Evolutionary conservation across 2,329 filamentous ascomycete species (phyloP), one percentile per base, ranked within the genome.

Genomic region (Xylaria sp.): DNA sequence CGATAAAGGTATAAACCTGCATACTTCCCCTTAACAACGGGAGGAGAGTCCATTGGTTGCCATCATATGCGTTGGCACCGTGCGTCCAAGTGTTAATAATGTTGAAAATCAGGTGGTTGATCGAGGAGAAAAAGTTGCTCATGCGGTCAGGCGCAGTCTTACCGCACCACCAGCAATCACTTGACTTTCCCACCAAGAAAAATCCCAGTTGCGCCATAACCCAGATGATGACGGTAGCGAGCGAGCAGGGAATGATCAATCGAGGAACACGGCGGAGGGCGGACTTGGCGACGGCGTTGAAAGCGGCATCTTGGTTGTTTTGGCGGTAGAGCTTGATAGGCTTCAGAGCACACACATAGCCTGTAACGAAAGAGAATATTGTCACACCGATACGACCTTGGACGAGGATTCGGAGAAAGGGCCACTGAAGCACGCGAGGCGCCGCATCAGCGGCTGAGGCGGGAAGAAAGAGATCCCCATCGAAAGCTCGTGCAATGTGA

Each of bases 361-460:
- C 88, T 25, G 88, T 88, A 45, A 90, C 87, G 55, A 91, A 82
- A 73, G 89, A 85, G 78, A 91, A 91, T 70, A 91, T 87, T 15
- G 88, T 85, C 2, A 91, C 89, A 77, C 89, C 90, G 53, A 88
- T 86, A 18, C 90, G 84, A 25, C 89, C 88, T 73, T 89, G 87
- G 58, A 85, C 81, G 45, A 86, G 80, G 56, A 90, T 83, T 64
- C 88, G 86, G 66, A 90, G 79, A 72, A 87, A 86, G 15, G 88
- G 88, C 46, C 83, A 81, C 76, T 90, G 88, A 67, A 89, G 82
- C 34, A 88, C 70, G 57, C 82, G 81, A 5, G 86, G 83, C 1
- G 80, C 74, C 2, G 79, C 78, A 32, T 81, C 81, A 56, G 84
- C 79, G n/a, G 77, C 77, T 39, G 79, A 79, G 63, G 81, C 79